Conservation (phyloP, 495 filamentous ascomycete species). For the Elasticomyces elasticus region DNA sequence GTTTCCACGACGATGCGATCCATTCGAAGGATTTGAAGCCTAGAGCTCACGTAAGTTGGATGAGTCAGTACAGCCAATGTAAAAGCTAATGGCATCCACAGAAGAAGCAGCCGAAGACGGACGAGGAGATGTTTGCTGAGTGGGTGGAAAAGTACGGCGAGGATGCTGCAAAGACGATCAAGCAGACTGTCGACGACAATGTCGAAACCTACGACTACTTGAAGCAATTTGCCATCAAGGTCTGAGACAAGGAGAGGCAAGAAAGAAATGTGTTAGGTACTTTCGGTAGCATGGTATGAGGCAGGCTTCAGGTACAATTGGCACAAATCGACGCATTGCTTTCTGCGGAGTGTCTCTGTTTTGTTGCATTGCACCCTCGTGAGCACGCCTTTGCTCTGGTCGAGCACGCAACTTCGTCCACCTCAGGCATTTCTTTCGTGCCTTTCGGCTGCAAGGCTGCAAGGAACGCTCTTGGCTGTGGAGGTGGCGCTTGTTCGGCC, state of each 20-base stretch:
- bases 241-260: conserved; percentile 19
- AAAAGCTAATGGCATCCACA: conserved; percentile 23
- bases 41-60: conserved; percentile 55
- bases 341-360: neutral
- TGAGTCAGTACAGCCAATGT: neutral
- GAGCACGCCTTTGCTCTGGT: neutral
- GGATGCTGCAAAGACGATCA: conserved; percentile 64
- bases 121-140: conserved; percentile 62
- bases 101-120: conserved; percentile 50
- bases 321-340: neutral
- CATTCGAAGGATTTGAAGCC: conserved; percentile 62
- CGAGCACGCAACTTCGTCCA: neutral
- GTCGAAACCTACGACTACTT: conserved; percentile 82
- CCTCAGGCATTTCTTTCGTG: neutral
- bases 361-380: neutral
- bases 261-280: neutral
- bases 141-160: conserved; percentile 78
- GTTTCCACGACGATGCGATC: conserved; percentile 92
- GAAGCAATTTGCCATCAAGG: conserved; percentile 74
- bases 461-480: too few relatives aligned
- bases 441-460: too few relatives aligned
- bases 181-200: conserved; percentile 66
- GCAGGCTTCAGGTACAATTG: neutral
- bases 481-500: neutral
- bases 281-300: neutral